Base-by-base conservation (phyloP, 2,329 filamentous ascomycete species). In the Paraconiothyrium brasiliense region DNA sequence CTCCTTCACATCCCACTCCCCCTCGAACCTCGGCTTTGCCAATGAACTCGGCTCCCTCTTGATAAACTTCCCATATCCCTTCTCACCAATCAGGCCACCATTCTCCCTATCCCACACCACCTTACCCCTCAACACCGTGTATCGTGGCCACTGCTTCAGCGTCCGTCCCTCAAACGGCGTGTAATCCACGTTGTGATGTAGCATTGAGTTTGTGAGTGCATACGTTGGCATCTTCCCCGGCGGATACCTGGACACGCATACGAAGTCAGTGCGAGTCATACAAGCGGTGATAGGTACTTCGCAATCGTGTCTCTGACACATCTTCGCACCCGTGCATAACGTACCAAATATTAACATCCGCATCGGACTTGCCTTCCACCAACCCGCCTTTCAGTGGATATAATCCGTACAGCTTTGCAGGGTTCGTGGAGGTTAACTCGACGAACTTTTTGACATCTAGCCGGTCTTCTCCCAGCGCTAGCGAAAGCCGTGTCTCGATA, bases 181-280 rank as follows among this genome's bases (percentile, higher is more conserved):
- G 68, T 89, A 88, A 68, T 90, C 87, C 2, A 87, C 83, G 62
- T 86, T 81, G 70, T 89, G 87, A 72, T 90, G 87, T 64, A 89
- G 71, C 76, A 84, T 83, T 8, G 78, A 77, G 67, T 89, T 87
- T 44, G 75, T 84, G 59, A 86, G 61, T 24, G 68, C 73, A 63
- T 86, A 81, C 13, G 78, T 73, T 20, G 82, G 71, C 66, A 82
- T 65, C 57, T 70, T 75, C 2, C 75, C 79, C 11, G 82, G 75
- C 0, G 70, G 66, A 57, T 71, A 72, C 20, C 20, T 20, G 20
- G 20, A 20, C 20, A 20, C 20, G 20, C 20, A 20, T 20, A 20
- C 20, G 20, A 20, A 1, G 20, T 20, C 20, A 20, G 20, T 20
- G 20, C 20, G 20, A 20, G 20, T 20, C 20, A 20, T 20, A 20